Conservation (phyloP, 2,329 filamentous ascomycete species). For the Colletotrichum agaves region DNA sequence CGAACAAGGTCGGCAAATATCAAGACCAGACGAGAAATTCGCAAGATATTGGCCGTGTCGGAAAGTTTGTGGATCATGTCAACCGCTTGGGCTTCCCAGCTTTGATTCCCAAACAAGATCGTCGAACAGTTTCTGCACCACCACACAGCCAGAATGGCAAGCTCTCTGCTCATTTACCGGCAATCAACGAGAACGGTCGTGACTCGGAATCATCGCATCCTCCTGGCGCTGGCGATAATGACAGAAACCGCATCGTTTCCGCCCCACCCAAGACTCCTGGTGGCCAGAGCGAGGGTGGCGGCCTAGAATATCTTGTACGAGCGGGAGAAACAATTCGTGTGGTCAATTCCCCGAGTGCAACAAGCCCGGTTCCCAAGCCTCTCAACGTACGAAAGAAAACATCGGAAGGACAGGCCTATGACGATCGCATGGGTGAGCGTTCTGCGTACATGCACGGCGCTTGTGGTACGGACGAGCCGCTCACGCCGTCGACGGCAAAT, state of each 20-base stretch:
- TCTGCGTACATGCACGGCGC: constrained; percentile 43
- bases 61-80: constrained; percentile 36
- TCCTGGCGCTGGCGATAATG: constrained; percentile 36
- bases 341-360: constrained; percentile 59
- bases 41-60: constrained; percentile 33
- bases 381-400: constrained; percentile 56
- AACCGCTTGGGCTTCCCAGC: constrained; percentile 45
- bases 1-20: not conserved
- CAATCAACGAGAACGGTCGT: constrained; percentile 58
- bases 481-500: constrained; percentile 37
- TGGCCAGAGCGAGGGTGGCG: constrained; percentile 45
- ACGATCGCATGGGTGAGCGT: constrained; percentile 35
- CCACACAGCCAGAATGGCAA: constrained; percentile 54
- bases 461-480: constrained; percentile 38
- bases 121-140: constrained; percentile 63
- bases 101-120: constrained; percentile 51
- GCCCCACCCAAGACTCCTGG: constrained; percentile 51
- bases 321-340: constrained; percentile 65
- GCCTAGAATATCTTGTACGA: constrained; percentile 57
- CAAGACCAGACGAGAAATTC: not conserved
- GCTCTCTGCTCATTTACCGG: constrained; percentile 55
- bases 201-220: constrained; percentile 33
- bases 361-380: constrained; percentile 50
- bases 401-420: constrained; percentile 7
- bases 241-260: constrained; percentile 58